Conservation (phyloP, 768 basidiomycete species). For the Mycena amicta region DNA sequence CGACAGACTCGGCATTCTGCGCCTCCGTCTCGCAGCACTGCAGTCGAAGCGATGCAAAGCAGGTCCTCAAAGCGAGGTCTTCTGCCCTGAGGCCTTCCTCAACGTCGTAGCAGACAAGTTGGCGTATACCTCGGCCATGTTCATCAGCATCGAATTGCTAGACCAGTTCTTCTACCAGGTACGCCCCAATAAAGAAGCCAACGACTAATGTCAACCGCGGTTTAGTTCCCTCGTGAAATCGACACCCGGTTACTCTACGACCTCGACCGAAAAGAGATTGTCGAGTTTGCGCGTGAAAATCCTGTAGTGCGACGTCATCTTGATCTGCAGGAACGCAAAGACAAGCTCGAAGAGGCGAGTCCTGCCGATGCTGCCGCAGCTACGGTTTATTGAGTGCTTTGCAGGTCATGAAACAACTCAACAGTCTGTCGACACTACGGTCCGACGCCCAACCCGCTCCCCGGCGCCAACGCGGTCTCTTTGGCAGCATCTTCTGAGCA, state of each 20-base stretch:
- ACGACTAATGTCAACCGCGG: slow-evolving; percentile 3
- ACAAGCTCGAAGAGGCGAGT: slow-evolving; percentile 92
- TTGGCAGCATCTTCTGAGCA: slow-evolving; percentile 69
- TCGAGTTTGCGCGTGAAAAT: slow-evolving; percentile 94
- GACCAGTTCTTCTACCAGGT: slow-evolving; percentile 99
- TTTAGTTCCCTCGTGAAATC: slow-evolving; percentile 91
- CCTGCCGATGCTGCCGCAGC: too few relatives aligned
- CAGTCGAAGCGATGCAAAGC: slow-evolving; percentile 86
- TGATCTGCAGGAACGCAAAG: slow-evolving; percentile 94
- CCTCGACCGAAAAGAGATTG: slow-evolving; percentile 87
- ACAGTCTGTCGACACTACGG: slow-evolving; percentile 86
- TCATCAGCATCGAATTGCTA: slow-evolving; percentile 97
- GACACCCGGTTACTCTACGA: slow-evolving; percentile 92
- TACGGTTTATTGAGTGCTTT: neutral
- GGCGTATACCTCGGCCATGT: slow-evolving; percentile 94
- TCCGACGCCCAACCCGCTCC: slow-evolving; percentile 76
- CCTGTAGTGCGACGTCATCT: slow-evolving; percentile 85
- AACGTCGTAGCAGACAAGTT: slow-evolving; percentile 97
- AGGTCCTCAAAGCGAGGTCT: slow-evolving; percentile 84
- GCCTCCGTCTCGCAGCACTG: slow-evolving; percentile 82
- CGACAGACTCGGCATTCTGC: slow-evolving; percentile 80
- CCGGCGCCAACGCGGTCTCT: slow-evolving; percentile 76
- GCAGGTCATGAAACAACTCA: slow-evolving; percentile 94
- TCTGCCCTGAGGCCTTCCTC: slow-evolving; percentile 97
- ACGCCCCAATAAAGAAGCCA: slow-evolving; percentile 23